Conservation (phyloP, 2,329 filamentous ascomycete species). For the Helotiales sp. region DNA sequence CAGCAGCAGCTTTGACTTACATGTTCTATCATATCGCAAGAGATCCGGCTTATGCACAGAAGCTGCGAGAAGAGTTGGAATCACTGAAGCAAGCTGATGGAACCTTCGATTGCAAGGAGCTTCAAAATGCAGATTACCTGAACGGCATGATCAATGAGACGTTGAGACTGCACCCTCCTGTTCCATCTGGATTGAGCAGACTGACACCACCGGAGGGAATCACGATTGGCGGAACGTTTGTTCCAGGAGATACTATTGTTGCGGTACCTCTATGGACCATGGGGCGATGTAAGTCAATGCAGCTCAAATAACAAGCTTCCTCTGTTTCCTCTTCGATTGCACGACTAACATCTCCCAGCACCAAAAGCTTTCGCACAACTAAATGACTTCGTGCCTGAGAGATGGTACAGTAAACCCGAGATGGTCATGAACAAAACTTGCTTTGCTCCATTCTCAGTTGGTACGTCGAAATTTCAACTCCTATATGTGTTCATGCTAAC, state of each 20-base stretch:
- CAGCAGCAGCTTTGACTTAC: constrained; percentile 38
- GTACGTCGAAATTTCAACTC: constrained; percentile 13
- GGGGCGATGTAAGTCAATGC: constrained; percentile 25
- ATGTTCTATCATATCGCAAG: constrained; percentile 37
- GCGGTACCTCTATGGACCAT: constrained; percentile 10
- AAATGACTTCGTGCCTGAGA: constrained; percentile 24
- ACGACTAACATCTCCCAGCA: neutral
- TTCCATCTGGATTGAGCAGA: constrained; percentile 37
- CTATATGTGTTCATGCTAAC: neutral
- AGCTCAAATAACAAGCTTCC: too few species aligned
- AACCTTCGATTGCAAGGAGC: neutral
- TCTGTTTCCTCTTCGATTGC: neutral
- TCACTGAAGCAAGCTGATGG: neutral
- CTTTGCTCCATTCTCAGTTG: constrained; percentile 33
- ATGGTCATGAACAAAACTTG: constrained; percentile 25
- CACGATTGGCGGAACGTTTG: constrained; percentile 1
- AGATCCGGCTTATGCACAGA: constrained; percentile 9
- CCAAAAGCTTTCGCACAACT: constrained; percentile 3
- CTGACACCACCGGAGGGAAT: constrained; percentile 40
- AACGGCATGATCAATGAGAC: constrained; percentile 41
- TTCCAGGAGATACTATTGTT: constrained; percentile 11
- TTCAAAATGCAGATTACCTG: constrained; percentile 28
- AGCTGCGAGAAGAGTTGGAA: constrained; percentile 9
- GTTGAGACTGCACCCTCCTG: constrained; percentile 39
- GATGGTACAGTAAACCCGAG: constrained; percentile 26